Conservation (phyloP, 2,329 filamentous ascomycete genomes). For the Mycosphaerella sp. region DNA sequence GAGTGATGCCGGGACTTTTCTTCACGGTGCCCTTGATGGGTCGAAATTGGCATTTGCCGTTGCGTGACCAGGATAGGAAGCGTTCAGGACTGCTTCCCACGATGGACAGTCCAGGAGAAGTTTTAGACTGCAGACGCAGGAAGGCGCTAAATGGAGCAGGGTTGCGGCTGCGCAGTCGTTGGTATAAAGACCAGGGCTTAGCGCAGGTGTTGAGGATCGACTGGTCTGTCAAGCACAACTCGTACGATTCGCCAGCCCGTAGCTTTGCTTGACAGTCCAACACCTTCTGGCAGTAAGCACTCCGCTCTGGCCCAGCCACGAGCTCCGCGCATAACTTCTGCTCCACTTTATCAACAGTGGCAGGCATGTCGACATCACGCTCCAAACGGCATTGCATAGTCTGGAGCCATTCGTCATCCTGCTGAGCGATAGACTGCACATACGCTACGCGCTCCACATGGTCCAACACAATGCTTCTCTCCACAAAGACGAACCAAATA, state of each 20-base stretch:
- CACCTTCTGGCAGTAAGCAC: slow-evolving; percentile 61
- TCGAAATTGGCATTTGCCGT: slow-evolving; percentile 66
- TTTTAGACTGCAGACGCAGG: slow-evolving; percentile 55
- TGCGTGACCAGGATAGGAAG: slow-evolving; percentile 64
- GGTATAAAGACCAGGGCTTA: slow-evolving; percentile 63
- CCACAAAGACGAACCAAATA: slow-evolving; percentile 68
- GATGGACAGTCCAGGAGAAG: slow-evolving; percentile 50
- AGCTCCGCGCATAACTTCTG: slow-evolving; percentile 10
- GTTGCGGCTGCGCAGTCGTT: slow-evolving; percentile 61
- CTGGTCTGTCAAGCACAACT: slow-evolving; percentile 74
- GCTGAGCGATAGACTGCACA: slow-evolving; percentile 59
- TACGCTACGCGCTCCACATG: slow-evolving; percentile 57
- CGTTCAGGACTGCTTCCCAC: slow-evolving; percentile 83
- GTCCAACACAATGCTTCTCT: slow-evolving; percentile 71
- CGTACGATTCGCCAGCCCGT: slow-evolving; percentile 73
- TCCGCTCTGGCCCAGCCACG: slow-evolving; percentile 24
- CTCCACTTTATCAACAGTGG: neutral
- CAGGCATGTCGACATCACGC: neutral
- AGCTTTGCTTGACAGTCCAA: slow-evolving; percentile 63
- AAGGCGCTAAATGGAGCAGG: slow-evolving; percentile 83
- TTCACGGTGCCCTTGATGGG: slow-evolving; percentile 97
- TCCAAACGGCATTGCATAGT: slow-evolving; percentile 1
- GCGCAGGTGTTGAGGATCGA: slow-evolving; percentile 52
- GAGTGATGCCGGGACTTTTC: slow-evolving; percentile 62
- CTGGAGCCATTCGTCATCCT: slow-evolving; percentile 34